phyloP scores from a whole-genome alignment of 108 stramenopile species.

The Phaeodactylum tricornutum region DNA sequence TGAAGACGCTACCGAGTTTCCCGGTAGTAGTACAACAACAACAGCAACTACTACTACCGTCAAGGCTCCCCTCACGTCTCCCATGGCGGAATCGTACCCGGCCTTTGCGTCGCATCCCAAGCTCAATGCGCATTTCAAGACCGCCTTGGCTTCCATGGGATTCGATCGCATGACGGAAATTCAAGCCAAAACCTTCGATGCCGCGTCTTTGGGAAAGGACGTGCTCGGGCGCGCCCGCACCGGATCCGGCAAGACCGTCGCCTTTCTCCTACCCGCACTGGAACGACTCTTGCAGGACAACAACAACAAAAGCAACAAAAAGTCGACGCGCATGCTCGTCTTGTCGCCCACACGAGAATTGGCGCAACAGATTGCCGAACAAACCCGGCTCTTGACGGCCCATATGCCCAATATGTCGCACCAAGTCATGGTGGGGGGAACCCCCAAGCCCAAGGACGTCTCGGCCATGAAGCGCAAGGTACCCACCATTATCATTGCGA shows the following conservation, averaged over 20 bases:
- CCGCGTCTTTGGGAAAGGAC: conserved; percentile 46
- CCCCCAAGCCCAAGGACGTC: conserved; percentile 62
- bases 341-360: conserved; percentile 92
- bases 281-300: conserved; percentile 19
- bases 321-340: conserved; percentile 37
- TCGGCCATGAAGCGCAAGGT: conserved; percentile 11
- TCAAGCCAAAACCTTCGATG: conserved; percentile 73
- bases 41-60: too few relatives aligned
- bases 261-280: conserved; percentile 90
- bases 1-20: too few relatives aligned
- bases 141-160: too few relatives aligned
- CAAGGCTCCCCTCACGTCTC: too few relatives aligned
- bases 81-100: too few relatives aligned
- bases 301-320: neutral
- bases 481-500: conserved; percentile 81
- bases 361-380: conserved; percentile 79
- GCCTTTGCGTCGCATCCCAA: too few relatives aligned
- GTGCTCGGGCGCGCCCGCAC: conserved; percentile 89
- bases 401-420: conserved; percentile 11
- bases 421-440: conserved; percentile 72
- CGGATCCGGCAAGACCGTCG: conserved; percentile 97
- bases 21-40: too few relatives aligned
- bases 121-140: too few relatives aligned
- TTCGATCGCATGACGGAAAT: conserved; percentile 78
- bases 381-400: conserved; percentile 49